phyloP scores from a whole-genome alignment of 371 early-diverging fungal species.

The Smittium mucronatum region DNA sequence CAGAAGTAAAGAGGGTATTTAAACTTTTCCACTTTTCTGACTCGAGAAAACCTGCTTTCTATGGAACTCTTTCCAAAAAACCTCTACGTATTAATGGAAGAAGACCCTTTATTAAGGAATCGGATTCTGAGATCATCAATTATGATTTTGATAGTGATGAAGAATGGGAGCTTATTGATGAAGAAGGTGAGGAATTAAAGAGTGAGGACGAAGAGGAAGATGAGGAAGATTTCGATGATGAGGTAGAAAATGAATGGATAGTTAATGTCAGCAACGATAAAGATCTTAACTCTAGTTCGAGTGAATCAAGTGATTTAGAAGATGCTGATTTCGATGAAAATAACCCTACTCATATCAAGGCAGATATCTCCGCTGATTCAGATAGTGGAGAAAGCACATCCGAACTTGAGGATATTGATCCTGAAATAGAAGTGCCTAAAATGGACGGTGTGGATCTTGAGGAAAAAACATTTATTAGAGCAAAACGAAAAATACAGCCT shows the following conservation, averaged over 20 bases:
- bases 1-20: background rate
- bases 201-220: constrained; percentile 7
- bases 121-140: background rate
- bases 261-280: background rate
- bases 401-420: constrained; percentile 2
- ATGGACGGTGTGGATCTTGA: too few relatives aligned
- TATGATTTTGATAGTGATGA: constrained; percentile 9
- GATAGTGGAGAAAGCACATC: background rate
- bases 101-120: constrained; percentile 6
- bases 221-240: background rate
- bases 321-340: constrained; percentile 8
- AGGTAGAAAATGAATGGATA: constrained; percentile 6
- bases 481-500: background rate
- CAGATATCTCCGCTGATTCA: background rate
- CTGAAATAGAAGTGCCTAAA: constrained; percentile 1
- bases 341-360: background rate
- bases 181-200: constrained; percentile 2
- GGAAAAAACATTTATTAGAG: constrained; percentile 1
- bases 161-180: constrained; percentile 9
- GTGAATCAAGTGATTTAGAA: background rate
- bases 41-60: background rate
- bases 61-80: background rate
- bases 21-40: background rate
- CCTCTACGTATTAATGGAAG: background rate
- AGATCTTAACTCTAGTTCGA: background rate